These are phyloP conservation scores for Fusarium phyllophilum DNA, from an alignment of 2,329 filamentous ascomycete genomes.

Conservation along the genomic window DNA sequence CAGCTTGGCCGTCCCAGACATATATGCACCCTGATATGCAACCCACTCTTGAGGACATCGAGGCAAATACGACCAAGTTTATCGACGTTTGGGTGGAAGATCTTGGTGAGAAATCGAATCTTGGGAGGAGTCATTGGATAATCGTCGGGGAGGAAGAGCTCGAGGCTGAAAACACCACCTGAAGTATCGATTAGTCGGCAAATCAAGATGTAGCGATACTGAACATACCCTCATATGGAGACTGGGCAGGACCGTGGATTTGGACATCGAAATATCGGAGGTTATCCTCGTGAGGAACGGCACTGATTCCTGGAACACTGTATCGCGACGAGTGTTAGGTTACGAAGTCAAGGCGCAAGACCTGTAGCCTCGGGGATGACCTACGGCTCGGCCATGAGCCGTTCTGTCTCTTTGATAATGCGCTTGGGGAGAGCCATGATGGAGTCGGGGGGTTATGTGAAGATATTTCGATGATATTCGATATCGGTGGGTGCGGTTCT, in stretches of 20 bases:
- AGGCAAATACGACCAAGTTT: conserved; percentile 96
- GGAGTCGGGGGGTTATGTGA: neutral
- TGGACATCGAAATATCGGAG: conserved; percentile 98
- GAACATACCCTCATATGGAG: conserved; percentile 87
- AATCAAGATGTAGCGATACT: neutral
- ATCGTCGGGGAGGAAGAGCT: conserved; percentile 97
- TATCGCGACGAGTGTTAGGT: conserved; percentile 34
- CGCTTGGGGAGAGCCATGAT: conserved; percentile 87
- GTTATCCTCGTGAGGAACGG: conserved; percentile 95
- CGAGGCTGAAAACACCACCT: conserved; percentile 92
- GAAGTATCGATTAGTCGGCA: conserved; percentile 15
- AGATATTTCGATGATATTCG: neutral
- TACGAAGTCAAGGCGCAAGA: conserved; percentile 19
- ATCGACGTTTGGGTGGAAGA: conserved; percentile 99
- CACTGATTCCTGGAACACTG: conserved; percentile 95
- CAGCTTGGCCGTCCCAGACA: conserved; percentile 3
- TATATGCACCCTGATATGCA: neutral
- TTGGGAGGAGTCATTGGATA: conserved; percentile 99
- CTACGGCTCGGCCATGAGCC: conserved; percentile 95
- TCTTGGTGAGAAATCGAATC: conserved; percentile 98
- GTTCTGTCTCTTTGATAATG: conserved; percentile 98
- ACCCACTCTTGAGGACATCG: conserved; percentile 93
- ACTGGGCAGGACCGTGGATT: conserved; percentile 91
- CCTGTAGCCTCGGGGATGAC: conserved; percentile 46
- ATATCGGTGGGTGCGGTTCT: neutral